A percentile compares a stretch with the other conserved stretches of the same genome.
These are phyloP conservation scores for Coemansia sp. DNA, from an alignment of 192 early-diverging fungal species.

Conservation along the genomic window DNA sequence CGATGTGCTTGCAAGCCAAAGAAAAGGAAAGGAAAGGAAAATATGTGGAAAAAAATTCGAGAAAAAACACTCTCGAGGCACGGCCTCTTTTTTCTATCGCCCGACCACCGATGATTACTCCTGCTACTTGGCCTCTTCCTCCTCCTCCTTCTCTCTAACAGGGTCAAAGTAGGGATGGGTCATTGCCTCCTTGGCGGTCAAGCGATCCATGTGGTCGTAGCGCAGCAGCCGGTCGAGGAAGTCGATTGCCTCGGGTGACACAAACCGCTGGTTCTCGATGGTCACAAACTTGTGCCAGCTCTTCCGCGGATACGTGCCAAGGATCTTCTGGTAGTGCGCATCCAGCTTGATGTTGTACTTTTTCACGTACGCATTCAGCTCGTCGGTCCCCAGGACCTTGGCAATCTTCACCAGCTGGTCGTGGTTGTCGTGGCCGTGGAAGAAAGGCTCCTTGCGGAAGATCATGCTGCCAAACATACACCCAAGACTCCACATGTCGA, in stretches of 20 bases:
- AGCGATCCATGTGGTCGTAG: conserved; percentile 91
- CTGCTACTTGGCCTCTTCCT: conserved; percentile 6
- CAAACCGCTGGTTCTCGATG: conserved; percentile 81
- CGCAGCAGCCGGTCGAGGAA: conserved; percentile 87
- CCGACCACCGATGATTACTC: not conserved
- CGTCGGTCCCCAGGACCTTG: conserved; percentile 96
- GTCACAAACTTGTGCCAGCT: conserved; percentile 87
- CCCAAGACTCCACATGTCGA: conserved; percentile 99
- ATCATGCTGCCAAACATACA: conserved; percentile 99
- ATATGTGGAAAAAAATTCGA: not conserved
- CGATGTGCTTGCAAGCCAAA: not conserved
- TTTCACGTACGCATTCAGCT: conserved; percentile 86
- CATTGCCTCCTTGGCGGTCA: conserved; percentile 89
- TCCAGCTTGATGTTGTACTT: conserved; percentile 95
- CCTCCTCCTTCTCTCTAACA: conserved; percentile 34
- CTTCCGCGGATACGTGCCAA: conserved; percentile 87
- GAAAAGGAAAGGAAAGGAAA: conserved; percentile 1
- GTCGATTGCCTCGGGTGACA: conserved; percentile 80
- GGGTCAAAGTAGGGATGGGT: conserved; percentile 81
- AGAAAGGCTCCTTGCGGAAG: conserved; percentile 99
- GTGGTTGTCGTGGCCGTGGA: conserved; percentile 98
- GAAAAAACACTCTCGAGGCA: not conserved
- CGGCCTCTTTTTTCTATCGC: conserved; percentile 2
- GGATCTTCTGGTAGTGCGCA: conserved; percentile 86
- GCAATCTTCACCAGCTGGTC: conserved; percentile 99